Conservation (phyloP, 176 grass and related monocot genomes). For the Avena eriantha region DNA sequence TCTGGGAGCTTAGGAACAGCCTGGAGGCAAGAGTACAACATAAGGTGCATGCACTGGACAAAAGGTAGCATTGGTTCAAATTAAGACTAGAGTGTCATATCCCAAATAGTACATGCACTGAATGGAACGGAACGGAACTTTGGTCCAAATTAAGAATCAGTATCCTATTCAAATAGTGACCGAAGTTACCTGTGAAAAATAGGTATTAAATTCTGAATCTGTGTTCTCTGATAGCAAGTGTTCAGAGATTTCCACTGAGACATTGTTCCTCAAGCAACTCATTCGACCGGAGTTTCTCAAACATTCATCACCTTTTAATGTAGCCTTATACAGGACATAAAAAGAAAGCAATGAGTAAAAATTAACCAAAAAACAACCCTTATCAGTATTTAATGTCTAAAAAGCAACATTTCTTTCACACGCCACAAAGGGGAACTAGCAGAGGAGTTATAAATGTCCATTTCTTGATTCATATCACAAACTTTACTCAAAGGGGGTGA, state of each 20-base stretch:
- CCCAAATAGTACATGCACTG: conserved; percentile 9
- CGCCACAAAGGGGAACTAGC: neutral
- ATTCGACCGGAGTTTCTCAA: conserved; percentile 31
- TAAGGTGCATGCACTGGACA: conserved; percentile 2
- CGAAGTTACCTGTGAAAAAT: conserved; percentile 60
- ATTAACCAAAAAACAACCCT: neutral
- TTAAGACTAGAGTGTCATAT: conserved; percentile 4
- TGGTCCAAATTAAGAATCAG: conserved; percentile 1
- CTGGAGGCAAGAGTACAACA: conserved; percentile 38
- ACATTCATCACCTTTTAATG: conserved; percentile 39
- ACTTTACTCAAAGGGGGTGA: conserved; percentile 7
- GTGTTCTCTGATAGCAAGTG: conserved; percentile 24
- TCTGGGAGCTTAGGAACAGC: conserved; percentile 52
- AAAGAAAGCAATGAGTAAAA: conserved; percentile 37
- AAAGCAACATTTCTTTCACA: conserved; percentile 16
- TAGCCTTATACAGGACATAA: conserved; percentile 36
- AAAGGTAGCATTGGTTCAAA: conserved; percentile 9
- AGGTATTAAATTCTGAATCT: conserved; percentile 54
- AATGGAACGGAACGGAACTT: no score
- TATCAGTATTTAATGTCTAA: conserved; percentile 13
- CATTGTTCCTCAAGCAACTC: conserved; percentile 18
- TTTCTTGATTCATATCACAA: conserved; percentile 30
- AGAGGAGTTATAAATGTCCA: conserved; percentile 13
- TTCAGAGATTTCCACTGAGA: conserved; percentile 39
- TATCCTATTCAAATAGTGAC: conserved; percentile 9